These are phyloP conservation scores for Globisporangium yorkense DNA, from an alignment of 352 stramenopile species.

Conservation along the genomic window DNA sequence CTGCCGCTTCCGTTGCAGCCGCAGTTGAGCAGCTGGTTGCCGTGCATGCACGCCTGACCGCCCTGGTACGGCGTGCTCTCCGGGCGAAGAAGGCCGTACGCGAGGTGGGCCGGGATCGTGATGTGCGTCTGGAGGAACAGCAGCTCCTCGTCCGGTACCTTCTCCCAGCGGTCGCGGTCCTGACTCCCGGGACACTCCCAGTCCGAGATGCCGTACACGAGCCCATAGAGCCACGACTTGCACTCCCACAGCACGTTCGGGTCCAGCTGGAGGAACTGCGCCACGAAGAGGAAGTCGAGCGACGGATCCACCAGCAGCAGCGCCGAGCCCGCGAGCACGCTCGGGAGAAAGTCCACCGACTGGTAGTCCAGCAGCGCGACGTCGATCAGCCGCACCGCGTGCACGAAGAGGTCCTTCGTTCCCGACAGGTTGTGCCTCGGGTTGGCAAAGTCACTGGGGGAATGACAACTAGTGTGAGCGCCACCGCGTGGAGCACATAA, in stretches of 20 bases:
- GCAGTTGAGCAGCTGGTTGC: constrained; percentile 14
- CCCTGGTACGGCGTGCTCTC: constrained; percentile 46
- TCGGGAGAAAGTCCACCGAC: constrained; percentile 70
- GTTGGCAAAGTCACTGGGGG: constrained; percentile 55
- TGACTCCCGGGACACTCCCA: constrained; percentile 34
- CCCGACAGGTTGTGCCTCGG: constrained; percentile 46
- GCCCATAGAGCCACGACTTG: constrained; percentile 68
- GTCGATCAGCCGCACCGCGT: constrained; percentile 64
- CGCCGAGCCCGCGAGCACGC: constrained; percentile 62
- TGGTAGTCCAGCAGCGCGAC: constrained; percentile 73
- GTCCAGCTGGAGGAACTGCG: constrained; percentile 75
- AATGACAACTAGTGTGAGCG: too few relatives aligned
- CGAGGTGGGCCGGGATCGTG: constrained; percentile 53
- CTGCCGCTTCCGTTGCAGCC: constrained; percentile 20
- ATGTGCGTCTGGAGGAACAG: constrained; percentile 70
- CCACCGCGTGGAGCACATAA: neutral
- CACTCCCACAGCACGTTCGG: constrained; percentile 75
- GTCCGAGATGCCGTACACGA: constrained; percentile 52
- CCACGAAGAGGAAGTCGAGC: constrained; percentile 75
- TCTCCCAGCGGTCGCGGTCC: constrained; percentile 58
- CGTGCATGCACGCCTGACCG: constrained; percentile 13
- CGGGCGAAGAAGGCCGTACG: constrained; percentile 44
- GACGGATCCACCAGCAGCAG: constrained; percentile 62
- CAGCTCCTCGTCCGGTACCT: constrained; percentile 61
- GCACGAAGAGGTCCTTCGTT: constrained; percentile 69